Percentiles rank a stretch among this genome's conserved stretches.
Conservation (phyloP, 495 filamentous ascomycete genomes). For the Neurospora sp. region DNA sequence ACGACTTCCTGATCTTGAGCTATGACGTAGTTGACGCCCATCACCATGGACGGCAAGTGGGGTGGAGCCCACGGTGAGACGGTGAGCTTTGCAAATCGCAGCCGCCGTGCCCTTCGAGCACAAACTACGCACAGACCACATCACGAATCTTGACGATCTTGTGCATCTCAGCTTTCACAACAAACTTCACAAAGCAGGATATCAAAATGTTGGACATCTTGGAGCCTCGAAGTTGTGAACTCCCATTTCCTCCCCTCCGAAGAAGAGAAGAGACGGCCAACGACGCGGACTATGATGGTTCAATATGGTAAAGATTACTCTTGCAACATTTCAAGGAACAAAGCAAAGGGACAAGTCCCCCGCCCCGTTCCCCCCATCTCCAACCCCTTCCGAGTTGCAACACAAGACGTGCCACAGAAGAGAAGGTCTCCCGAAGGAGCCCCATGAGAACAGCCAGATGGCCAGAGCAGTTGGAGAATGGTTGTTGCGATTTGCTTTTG, state of each 20-base stretch:
- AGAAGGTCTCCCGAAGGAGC: constrained; percentile 34
- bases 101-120: not conserved
- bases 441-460: constrained; percentile 16
- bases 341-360: not conserved
- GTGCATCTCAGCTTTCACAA: not conserved
- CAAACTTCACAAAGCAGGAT: not conserved
- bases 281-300: constrained; percentile 48
- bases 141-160: not conserved
- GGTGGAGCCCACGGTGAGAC: not conserved
- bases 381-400: constrained; percentile 33
- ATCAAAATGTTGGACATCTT: constrained; percentile 39
- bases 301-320: constrained; percentile 21
- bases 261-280: constrained; percentile 17
- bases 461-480: constrained; percentile 31
- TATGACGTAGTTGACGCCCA: not conserved
- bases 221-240: constrained; percentile 41
- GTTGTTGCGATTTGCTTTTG: constrained; percentile 22
- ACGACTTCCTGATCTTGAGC: not conserved
- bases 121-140: not conserved
- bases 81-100: not conserved
- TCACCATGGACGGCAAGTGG: not conserved
- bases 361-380: constrained; percentile 17
- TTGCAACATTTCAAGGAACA: constrained; percentile 29
- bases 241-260: not conserved
- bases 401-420: constrained; percentile 34